Base-by-base conservation (phyloP, 257 asterid species). In the Craterostigma plantagineum region DNA sequence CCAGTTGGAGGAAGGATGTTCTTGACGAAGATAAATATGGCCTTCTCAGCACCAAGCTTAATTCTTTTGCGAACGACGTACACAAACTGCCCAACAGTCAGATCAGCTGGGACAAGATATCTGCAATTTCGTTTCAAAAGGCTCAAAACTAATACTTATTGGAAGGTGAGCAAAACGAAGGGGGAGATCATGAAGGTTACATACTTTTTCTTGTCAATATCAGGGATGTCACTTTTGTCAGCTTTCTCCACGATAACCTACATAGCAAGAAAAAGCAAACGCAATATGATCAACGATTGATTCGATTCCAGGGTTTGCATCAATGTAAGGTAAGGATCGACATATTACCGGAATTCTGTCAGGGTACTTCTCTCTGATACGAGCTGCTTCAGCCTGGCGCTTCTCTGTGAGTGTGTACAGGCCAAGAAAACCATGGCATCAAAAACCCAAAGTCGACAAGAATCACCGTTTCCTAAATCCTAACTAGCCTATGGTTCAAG, bases 21-120 rank as follows among this genome's bases (percentile, higher is more conserved):
- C 68, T 81, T 86, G 59, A 86, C 96, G 65, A 86, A 86, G 72
- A 86, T 71, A 61, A 86, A 86, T 42, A 86, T 86, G 38, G 96
- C 96, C 59, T 81, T 81, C 79, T 86, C 96, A n/a, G 96, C 96
- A 63, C 94, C 69, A 46, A 86, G 94, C 76, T 86, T 86, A 52
- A 86, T 86, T 72, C 96, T 77, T 68, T 86, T 86, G 30, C 96
- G 96, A 23, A 86, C 94, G 55, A 86, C 96, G 50, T 86, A 86
- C 17, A 86, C 96, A 53, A 86, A 86, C 49, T 86, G 96, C 39
- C 96, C 96, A 36, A 87, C 93, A 1, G 98, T 77, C 49, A 77
- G 62, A 62, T 83, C 78, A 34, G 78, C 85, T 18, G 91, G 84
- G 38, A 77, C 91, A 49, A 77, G 66, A 49, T 80, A 84, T 67